These are phyloP conservation scores for Epichloe festucae DNA, from an alignment of 2,329 filamentous ascomycete genomes.

Conservation along the genomic window DNA sequence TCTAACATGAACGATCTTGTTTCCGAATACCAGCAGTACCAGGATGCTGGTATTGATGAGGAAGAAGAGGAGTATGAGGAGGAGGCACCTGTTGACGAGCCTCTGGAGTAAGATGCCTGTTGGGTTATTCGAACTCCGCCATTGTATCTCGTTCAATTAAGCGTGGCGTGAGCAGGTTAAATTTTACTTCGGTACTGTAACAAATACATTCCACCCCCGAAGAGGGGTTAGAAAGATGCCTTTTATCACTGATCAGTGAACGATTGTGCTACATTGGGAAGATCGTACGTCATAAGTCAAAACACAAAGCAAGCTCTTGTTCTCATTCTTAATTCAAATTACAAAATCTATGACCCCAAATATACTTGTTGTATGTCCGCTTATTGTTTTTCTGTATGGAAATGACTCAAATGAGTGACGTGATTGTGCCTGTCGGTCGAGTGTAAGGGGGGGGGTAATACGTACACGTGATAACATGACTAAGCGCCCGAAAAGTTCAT, in stretches of 20 bases:
- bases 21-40: constrained; percentile 99
- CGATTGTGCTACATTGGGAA: neutral
- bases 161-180: constrained; percentile 2
- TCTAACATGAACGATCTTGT: constrained; percentile 99
- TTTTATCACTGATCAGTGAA: neutral
- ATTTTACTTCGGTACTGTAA: constrained; percentile 19
- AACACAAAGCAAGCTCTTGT: constrained; percentile 1
- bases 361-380: neutral
- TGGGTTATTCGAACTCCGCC: constrained; percentile 1
- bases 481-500: constrained; percentile 9
- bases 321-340: neutral
- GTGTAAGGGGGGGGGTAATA: neutral
- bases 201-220: constrained; percentile 2
- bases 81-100: constrained; percentile 59
- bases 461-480: constrained; percentile 8
- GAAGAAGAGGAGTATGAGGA: constrained; percentile 93
- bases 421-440: neutral
- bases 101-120: constrained; percentile 37
- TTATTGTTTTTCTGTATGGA: neutral
- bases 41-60: constrained; percentile 95
- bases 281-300: neutral
- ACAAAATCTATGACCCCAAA: neutral
- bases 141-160: neutral
- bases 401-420: neutral
- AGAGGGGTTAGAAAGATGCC: neutral